Evolutionary conservation across 192 early-diverging fungal genomes (phyloP), one percentile per base, ranked within the genome.

Genomic region (Gigaspora rosea): DNA sequence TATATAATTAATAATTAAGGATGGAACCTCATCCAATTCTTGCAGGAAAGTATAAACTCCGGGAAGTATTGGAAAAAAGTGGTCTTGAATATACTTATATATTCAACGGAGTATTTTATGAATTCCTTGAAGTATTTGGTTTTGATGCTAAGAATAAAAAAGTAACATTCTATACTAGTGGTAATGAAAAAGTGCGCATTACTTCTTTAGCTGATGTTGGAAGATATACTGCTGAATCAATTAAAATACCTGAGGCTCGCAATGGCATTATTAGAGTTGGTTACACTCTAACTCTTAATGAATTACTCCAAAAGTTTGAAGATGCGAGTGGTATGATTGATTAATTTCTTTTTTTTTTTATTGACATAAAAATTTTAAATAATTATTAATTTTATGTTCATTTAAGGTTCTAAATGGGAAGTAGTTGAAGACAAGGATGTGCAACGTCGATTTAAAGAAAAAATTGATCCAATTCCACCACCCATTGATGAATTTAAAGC

Each of bases 51-150:
- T 15, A 15, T 16, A 41, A 32, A 16, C 22, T 65, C 32, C 63
- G 63, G 27, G 63, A 68, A 18, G n/a, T 2, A 22, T 18, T 68
- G 18, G 41, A 68, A 68, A 50, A 48, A 68, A 68, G 66, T 68
- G 66, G 66, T 11, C 66, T 68, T 47, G 66, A 68, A 47, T 68
- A 68, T 18, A 68, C 66, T 2, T 20, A 68, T 18, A 68, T 68
- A 7, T 22, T 47, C 15, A 20, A 22, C 46, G 66, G 66, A 68
- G 1, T 68, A 22, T 6, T 16, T 3, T 47, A 18, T 32, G 66
- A 68, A 41, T 20, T 16, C 41, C 46, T 68, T 68, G 1, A 22
- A 32, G 2, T 8, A 8, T 18, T 68, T 13, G 33, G 66, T 13
- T 68, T 68, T 13, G 66, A 67, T 67, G 11, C 10, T 46, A n/a